A percentile compares a stretch with the other conserved stretches of the same genome.
Conservation (phyloP, 2,329 filamentous ascomycete species). For the Penicillium sp. region DNA sequence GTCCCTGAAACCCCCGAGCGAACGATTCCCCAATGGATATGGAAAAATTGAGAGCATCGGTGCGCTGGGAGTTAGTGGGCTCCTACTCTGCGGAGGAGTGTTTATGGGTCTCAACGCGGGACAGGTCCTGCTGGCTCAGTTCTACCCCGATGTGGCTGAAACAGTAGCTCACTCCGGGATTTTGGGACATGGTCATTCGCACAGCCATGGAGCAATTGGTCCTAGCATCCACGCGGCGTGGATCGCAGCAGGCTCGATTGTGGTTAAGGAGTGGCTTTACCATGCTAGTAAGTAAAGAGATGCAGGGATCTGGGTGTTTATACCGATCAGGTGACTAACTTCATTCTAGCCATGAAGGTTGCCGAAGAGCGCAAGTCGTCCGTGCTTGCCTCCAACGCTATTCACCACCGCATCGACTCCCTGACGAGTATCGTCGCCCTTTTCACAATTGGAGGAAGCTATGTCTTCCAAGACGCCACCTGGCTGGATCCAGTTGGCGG, state of each 20-base stretch:
- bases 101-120: conserved; percentile 85
- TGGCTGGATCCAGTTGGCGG: conserved; percentile 96
- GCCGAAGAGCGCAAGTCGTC: conserved; percentile 92
- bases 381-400: conserved; percentile 89
- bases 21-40: conserved; percentile 83
- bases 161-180: conserved; percentile 40
- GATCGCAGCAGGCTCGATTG: conserved; percentile 84
- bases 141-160: conserved; percentile 65
- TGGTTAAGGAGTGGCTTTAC: conserved; percentile 96
- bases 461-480: conserved; percentile 76
- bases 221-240: conserved; percentile 93
- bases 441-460: conserved; percentile 82
- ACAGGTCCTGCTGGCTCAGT: conserved; percentile 67
- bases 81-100: conserved; percentile 82
- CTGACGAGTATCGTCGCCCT: conserved; percentile 92
- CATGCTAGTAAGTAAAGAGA: conserved; percentile 73
- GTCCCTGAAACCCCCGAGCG: conserved; percentile 80
- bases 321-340: conserved; percentile 7
- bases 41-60: conserved; percentile 98
- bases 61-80: conserved; percentile 85
- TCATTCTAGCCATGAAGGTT: conserved; percentile 77
- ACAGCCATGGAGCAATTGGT: conserved; percentile 57
- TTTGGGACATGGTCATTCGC: conserved; percentile 57
- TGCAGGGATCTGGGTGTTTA: background rate
- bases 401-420: conserved; percentile 95